Conservation (phyloP, 768 basidiomycete genomes). For the Leccinum fibrillosum region DNA sequence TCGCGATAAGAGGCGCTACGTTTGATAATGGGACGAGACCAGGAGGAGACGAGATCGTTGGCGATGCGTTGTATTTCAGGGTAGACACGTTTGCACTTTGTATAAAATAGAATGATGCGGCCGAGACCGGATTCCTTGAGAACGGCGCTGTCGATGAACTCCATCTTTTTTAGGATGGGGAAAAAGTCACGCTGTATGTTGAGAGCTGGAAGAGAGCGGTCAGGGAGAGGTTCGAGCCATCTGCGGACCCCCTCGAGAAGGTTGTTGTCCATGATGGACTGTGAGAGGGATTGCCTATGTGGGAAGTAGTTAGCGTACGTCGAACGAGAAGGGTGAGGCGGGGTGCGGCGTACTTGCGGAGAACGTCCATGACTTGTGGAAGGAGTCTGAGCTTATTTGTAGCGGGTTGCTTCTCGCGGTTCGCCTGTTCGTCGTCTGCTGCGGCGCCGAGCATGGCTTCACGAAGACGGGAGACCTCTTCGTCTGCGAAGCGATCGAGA, state of each 20-base stretch:
- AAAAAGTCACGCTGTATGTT: constrained; percentile 96
- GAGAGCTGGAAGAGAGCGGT: constrained; percentile 88
- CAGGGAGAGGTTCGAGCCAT: constrained; percentile 94
- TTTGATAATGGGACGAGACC: constrained; percentile 92
- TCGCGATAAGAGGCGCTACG: constrained; percentile 80
- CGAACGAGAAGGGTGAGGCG: too few species aligned
- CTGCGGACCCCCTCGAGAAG: constrained; percentile 83
- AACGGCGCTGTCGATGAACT: constrained; percentile 84
- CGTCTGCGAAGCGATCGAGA: constrained; percentile 84
- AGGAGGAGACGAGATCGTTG: constrained; percentile 75
- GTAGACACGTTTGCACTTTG: constrained; percentile 88
- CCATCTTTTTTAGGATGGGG: constrained; percentile 79
- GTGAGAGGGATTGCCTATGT: constrained; percentile 77
- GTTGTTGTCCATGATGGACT: constrained; percentile 94
- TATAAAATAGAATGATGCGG: constrained; percentile 90
- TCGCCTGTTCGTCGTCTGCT: constrained; percentile 77
- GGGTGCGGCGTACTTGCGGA: constrained; percentile 71
- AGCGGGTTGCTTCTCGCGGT: constrained; percentile 78
- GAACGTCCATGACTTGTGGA: constrained; percentile 86
- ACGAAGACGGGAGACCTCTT: constrained; percentile 85
- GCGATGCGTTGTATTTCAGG: constrained; percentile 80
- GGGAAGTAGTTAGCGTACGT: not conserved
- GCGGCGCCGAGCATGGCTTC: constrained; percentile 87
- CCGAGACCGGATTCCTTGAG: constrained; percentile 92
- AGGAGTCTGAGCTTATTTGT: constrained; percentile 80